Base-by-base conservation (phyloP, 768 basidiomycete genomes). In the Terana coerulea region DNA sequence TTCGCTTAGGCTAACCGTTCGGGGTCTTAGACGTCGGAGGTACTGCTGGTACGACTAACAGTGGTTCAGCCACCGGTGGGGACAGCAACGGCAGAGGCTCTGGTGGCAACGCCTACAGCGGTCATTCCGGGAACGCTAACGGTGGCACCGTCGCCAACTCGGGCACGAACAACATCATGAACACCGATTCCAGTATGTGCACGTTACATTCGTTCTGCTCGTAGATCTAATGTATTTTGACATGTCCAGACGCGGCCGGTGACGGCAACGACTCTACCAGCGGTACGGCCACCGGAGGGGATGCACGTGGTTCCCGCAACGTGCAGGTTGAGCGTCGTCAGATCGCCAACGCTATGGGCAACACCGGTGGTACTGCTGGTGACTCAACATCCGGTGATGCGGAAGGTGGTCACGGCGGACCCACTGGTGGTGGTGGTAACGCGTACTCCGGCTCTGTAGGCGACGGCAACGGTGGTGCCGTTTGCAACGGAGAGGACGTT, bases 391-490 rank as follows among this genome's bases (percentile, higher is more conserved):
- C 52, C 34, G 56, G 56, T 34, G 31, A 37, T 24, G 56, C 56
- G 2, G n/a, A 45, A 15, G 56, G 56, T 46, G 56, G 52, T 7
- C 46, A 45, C 44, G 56, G 56, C 12, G 49, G 53, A 2, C 24
- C 30, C 14, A 54, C 39, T 25, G 52, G 56, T 6, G 22, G 15
- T 12, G 56, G 56, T 22, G 56, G 56, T 31, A 54, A 54, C 26
- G 56, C 52, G 8, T 57, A 54, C 41, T 33, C 52, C 12, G 56
- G 56, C 21, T 25, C 52, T 19, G 53, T 54, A 15, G 56, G 56
- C 11, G 14, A 41, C 40, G 56, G 46, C 22, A 35, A 53, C 17
- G 56, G 56, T 24, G 56, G 56, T 33, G 40, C 30, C 26, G 36
- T 51, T 34, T 35, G 46, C 52, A 54, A 54, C 49, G 51, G 45